Evolutionary conservation across 2,329 filamentous ascomycete species (phyloP).

Genomic region (Hypoxylon sp.): DNA sequence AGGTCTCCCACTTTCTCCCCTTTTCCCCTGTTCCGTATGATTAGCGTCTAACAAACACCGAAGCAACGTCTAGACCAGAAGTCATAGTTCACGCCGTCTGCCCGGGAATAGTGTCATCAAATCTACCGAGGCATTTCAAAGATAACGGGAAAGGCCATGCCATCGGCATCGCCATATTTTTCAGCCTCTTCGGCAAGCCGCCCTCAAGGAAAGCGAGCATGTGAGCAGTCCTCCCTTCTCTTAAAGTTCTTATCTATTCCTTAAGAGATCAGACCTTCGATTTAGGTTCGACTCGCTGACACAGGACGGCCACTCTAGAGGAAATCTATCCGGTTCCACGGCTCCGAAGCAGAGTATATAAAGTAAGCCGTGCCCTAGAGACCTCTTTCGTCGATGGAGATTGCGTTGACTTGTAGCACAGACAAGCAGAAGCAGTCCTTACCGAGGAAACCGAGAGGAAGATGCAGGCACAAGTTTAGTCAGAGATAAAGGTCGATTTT

Average conservation of each 20-base stretch:
- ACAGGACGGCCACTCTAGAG: constrained; percentile 26
- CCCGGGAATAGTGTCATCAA: constrained; percentile 46
- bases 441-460: constrained; percentile 35
- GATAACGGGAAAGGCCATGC: constrained; percentile 21
- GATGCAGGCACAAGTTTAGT: constrained; percentile 44
- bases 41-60: not conserved
- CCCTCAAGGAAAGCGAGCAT: constrained; percentile 45
- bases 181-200: constrained; percentile 43
- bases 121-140: constrained; percentile 34
- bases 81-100: constrained; percentile 50
- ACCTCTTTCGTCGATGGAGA: not conserved
- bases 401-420: constrained; percentile 11
- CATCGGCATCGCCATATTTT: constrained; percentile 30
- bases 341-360: constrained; percentile 39
- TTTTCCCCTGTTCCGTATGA: not conserved
- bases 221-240: constrained; percentile 29
- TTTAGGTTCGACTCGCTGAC: constrained; percentile 10
- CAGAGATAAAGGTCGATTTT: constrained; percentile 46
- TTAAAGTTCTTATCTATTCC: not conserved
- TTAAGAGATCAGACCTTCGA: not conserved
- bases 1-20: not conserved
- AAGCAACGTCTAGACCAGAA: constrained; percentile 38
- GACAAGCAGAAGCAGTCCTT: constrained; percentile 33
- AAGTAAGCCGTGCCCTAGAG: constrained; percentile 32
- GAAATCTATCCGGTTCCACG: constrained; percentile 47